Conservation (phyloP, 495 filamentous ascomycete genomes). For the Platismatia glauca region DNA sequence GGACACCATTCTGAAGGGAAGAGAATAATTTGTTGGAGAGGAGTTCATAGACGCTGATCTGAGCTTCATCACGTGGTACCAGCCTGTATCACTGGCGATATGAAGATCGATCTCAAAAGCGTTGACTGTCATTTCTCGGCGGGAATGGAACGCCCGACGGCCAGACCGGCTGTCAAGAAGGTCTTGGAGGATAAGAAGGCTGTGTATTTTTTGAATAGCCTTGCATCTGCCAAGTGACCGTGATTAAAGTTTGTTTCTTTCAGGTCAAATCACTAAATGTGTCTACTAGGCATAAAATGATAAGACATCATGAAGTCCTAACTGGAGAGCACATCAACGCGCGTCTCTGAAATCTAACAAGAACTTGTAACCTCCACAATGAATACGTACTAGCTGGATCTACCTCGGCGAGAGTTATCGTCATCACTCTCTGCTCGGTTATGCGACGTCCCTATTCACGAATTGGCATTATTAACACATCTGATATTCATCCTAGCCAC, state of each 20-base stretch:
- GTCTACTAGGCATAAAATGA: neutral
- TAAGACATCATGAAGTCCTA: neutral
- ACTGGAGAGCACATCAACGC: neutral
- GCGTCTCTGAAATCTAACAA: too few relatives aligned
- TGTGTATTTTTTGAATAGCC: neutral
- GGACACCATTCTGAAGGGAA: constrained; percentile 40
- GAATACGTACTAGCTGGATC: neutral
- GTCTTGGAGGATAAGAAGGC: constrained; percentile 30
- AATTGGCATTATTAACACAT: neutral
- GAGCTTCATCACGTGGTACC: constrained; percentile 49
- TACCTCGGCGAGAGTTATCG: neutral
- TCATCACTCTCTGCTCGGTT: neutral
- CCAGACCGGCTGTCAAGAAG: constrained; percentile 35
- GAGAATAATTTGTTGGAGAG: constrained; percentile 51
- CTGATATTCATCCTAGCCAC: neutral
- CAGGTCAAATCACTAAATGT: neutral
- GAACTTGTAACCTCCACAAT: neutral
- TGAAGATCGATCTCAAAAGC: constrained; percentile 25
- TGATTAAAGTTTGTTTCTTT: neutral
- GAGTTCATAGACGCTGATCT: constrained; percentile 52
- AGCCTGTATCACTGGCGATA: constrained; percentile 16
- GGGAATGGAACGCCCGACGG: constrained; percentile 38
- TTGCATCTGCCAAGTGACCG: neutral
- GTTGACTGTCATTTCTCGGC: constrained; percentile 34
- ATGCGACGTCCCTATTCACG: too few relatives aligned